Conservation (phyloP, 306 rosid species). For the Fragaria vesca region DNA sequence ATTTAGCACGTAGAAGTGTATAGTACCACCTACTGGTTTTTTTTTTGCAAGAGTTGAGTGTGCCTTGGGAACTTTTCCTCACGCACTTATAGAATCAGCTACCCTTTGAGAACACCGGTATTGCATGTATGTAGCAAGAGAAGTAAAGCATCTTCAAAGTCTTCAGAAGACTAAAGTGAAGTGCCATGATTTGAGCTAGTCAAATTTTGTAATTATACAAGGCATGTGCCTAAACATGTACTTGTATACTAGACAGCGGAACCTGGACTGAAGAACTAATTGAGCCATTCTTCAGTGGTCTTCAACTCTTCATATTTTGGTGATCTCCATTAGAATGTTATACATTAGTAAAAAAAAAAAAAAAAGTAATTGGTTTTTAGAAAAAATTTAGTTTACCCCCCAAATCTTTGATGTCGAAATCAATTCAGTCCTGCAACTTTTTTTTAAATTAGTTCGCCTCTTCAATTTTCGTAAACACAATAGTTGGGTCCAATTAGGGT, state of each 20-base stretch:
- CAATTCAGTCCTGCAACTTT: too few relatives aligned
- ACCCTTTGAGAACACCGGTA: neutral
- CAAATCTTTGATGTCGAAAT: too few relatives aligned
- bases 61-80: neutral
- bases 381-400: too few relatives aligned
- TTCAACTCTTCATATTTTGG: too few relatives aligned
- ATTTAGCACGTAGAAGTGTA: neutral
- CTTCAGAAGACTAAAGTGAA: neutral
- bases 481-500: too few relatives aligned
- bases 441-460: too few relatives aligned
- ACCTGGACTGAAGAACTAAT: neutral
- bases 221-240: neutral
- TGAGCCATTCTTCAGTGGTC: neutral
- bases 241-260: neutral
- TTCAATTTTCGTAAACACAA: too few relatives aligned
- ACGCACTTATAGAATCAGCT: neutral
- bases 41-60: constrained; percentile 8
- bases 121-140: constrained; percentile 3
- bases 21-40: neutral
- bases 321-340: too few relatives aligned
- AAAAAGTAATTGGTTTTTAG: too few relatives aligned
- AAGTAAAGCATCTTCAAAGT: neutral
- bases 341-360: too few relatives aligned
- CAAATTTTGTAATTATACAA: neutral
- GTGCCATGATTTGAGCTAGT: neutral